Base-by-base conservation (phyloP, 139 green algal species). In the Mesotaenium endlicherianum region DNA sequence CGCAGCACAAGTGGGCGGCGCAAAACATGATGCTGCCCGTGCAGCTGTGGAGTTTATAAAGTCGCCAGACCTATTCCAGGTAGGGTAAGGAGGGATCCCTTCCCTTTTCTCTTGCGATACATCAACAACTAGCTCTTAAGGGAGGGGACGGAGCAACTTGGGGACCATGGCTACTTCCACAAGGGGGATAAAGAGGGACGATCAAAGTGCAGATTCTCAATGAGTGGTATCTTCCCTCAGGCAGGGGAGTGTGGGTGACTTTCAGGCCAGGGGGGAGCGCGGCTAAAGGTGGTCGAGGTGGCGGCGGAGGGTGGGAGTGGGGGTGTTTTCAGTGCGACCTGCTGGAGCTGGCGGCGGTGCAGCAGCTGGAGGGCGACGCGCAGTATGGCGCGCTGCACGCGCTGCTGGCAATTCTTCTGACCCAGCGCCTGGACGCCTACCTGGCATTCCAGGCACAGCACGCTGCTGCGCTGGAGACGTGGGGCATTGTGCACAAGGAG, bases 311-410 rank as follows among this genome's bases (percentile, higher is more conserved):
- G 64, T 42, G 14, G 16, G 64, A 75, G 17, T 31, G 16, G 14
- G 14, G 14, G 14, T 59, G 11, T 75, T 75, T 75, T 89, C 43
- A 88, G 60, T 86, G 84, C 45, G 86, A 90, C 71, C 67, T 90
- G n/a, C n/a, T 89, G 41, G 86, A 86, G 20, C 40, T 76, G 45
- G 41, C 44, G 3, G n/a, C 59, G 20, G 26, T 90, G 0, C 67
- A 69, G 44, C 47, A 31, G 8, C 59, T 90, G 64, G 68, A 89
- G 44, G 47, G n/a, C 3, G 53, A 78, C 76, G 11, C 80, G 4
- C 58, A 86, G 57, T 76, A 84, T 58, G 59, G 36, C 4, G 11
- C 38, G 39, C 58, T 71, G 8, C 34, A 80, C 59, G 20, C 59
- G 68, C 43, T 89, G 43, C 53, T 90, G 8, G 26, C 36, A 1